A percentile compares a stretch with the other conserved stretches of the same genome.
Conservation (phyloP, 495 filamentous ascomycete species). For the Xylaria castorea region DNA sequence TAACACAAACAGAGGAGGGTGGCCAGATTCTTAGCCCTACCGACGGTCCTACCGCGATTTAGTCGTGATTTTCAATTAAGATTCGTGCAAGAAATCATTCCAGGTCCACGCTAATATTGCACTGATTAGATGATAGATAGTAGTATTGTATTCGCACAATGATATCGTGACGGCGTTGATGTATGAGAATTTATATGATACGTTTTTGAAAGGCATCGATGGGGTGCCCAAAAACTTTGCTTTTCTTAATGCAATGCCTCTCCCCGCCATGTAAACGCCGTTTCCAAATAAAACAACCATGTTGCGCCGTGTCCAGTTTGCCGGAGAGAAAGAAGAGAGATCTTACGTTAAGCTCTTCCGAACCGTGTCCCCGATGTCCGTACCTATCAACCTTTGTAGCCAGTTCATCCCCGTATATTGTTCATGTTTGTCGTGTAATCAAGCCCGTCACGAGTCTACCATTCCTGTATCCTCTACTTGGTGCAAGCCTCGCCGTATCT, state of each 20-base stretch:
- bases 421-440: conserved; percentile 5
- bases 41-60: no score
- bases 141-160: conserved; percentile 3
- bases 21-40: not conserved
- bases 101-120: not conserved
- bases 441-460: not conserved
- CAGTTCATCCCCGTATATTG: not conserved
- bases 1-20: not conserved
- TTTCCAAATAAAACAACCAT: not conserved
- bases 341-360: not conserved
- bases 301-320: conserved; percentile 19
- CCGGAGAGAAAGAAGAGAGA: not conserved
- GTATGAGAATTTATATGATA: conserved; percentile 14
- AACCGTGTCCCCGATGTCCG: not conserved
- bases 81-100: no score
- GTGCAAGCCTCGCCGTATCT: not conserved
- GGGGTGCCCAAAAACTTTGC: conserved; percentile 1
- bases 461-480: not conserved
- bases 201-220: conserved; percentile 8
- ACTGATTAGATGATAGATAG: not conserved
- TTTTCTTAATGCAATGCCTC: conserved; percentile 23
- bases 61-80: not conserved
- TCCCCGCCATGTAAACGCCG: conserved; percentile 15
- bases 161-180: conserved; percentile 15
- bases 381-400: conserved; percentile 9